Conservation (phyloP, 305 asterid species). For the Salvia sclarea region DNA sequence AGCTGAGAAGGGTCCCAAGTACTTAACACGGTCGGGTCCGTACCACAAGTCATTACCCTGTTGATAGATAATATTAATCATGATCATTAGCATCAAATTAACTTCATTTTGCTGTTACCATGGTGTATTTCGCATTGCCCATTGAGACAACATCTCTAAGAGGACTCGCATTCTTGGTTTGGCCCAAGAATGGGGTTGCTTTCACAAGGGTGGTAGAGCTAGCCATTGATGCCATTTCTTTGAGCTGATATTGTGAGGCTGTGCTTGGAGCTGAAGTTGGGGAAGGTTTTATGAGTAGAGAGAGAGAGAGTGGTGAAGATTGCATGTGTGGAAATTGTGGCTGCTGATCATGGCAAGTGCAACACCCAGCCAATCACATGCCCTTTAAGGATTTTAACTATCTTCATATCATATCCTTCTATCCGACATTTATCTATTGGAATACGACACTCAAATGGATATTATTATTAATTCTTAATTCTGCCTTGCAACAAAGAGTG, state of each 20-base stretch:
- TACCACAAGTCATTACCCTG: slow-evolving; percentile 71
- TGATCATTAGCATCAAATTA: neutral
- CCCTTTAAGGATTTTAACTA: slow-evolving; percentile 45
- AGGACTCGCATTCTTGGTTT: slow-evolving; percentile 59
- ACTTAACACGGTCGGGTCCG: slow-evolving; percentile 79
- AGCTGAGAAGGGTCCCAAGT: slow-evolving; percentile 90
- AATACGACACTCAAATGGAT: neutral
- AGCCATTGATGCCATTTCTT: slow-evolving; percentile 57
- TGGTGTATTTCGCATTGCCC: slow-evolving; percentile 58
- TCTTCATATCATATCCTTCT: slow-evolving; percentile 54
- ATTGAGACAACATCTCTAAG: slow-evolving; percentile 64
- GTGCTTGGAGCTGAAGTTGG: neutral
- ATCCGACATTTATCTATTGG: slow-evolving; percentile 46
- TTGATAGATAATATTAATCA: neutral
- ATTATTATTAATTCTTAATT: neutral
- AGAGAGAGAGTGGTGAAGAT: slow-evolving; percentile 40
- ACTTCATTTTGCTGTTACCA: slow-evolving; percentile 40
- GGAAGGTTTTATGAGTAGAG: slow-evolving; percentile 28
- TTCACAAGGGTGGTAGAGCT: slow-evolving; percentile 60
- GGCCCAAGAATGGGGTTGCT: slow-evolving; percentile 84
- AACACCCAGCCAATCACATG: slow-evolving; percentile 49
- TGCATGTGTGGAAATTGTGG: slow-evolving; percentile 54
- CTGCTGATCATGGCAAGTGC: slow-evolving; percentile 28
- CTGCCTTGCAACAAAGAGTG: no score
- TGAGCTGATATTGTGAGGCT: neutral